Percentiles rank a stretch among this genome's conserved stretches.
Conservation (phyloP, 2,329 filamentous ascomycete species). For the Penicillium occitanis region DNA sequence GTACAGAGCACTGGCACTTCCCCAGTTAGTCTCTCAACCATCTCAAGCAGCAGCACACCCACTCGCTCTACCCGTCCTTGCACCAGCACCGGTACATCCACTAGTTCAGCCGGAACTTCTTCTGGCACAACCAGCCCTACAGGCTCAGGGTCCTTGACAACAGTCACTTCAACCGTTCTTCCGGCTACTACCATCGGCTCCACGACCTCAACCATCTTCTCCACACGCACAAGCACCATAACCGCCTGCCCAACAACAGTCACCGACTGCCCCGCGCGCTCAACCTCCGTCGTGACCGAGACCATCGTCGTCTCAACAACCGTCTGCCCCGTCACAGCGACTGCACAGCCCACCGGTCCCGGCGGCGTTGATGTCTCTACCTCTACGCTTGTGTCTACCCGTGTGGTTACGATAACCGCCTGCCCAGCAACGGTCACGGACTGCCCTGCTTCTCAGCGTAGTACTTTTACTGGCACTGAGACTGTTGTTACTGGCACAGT, state of each 20-base stretch:
- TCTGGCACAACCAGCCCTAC: neutral
- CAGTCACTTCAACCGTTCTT: neutral
- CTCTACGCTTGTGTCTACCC: constrained; percentile 8
- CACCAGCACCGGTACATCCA: neutral
- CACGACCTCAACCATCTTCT: constrained; percentile 14
- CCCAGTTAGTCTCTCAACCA: neutral
- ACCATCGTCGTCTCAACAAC: constrained; percentile 13
- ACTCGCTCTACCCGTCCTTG: constrained; percentile 2
- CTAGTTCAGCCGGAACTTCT: neutral
- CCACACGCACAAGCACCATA: constrained; percentile 16
- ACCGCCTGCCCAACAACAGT: constrained; percentile 16
- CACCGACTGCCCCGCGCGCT: constrained; percentile 9
- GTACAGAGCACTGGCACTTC: neutral
- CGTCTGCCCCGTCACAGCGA: constrained; percentile 11
- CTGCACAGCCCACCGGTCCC: neutral
- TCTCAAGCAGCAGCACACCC: neutral
- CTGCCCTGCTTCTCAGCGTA: constrained; percentile 13
- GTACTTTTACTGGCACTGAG: constrained; percentile 1
- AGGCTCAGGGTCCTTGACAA: neutral
- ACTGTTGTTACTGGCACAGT: constrained; percentile 1
- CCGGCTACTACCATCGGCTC: neutral
- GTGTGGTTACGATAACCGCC: constrained; percentile 1
- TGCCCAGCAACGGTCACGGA: constrained; percentile 2
- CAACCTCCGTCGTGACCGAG: constrained; percentile 13
- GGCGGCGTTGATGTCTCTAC: neutral